phyloP scores from a whole-genome alignment of 768 basidiomycete species.

The Leucogyrophana mollusca region DNA sequence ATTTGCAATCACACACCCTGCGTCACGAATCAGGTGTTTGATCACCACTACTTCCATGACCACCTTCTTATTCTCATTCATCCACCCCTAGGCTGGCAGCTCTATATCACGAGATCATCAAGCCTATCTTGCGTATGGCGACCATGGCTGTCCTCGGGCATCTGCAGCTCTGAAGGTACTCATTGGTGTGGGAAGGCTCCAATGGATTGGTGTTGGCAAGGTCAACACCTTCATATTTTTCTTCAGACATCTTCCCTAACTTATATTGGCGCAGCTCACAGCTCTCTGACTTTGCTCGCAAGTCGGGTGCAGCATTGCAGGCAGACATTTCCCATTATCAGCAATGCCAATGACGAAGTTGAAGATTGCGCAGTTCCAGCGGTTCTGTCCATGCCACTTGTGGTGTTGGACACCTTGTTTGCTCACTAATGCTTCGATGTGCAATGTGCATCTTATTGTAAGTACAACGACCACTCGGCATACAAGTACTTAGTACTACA shows the following conservation, averaged over 20 bases:
- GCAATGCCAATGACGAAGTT: slow-evolving; percentile 9
- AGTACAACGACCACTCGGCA: too few species aligned
- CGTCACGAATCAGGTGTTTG: slow-evolving; percentile 37
- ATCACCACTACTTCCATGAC: slow-evolving; percentile 43
- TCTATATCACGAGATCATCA: slow-evolving; percentile 23
- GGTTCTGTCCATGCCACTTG: slow-evolving; percentile 22
- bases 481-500: too few species aligned
- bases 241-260: slow-evolving; percentile 11
- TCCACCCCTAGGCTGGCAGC: slow-evolving; percentile 14
- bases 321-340: slow-evolving; percentile 19
- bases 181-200: slow-evolving; percentile 22
- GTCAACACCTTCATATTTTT: slow-evolving; percentile 17
- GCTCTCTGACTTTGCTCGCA: slow-evolving; percentile 30
- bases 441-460: too few species aligned
- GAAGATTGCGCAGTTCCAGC: slow-evolving; percentile 9
- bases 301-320: slow-evolving; percentile 30
- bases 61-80: slow-evolving; percentile 9
- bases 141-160: slow-evolving; percentile 11
- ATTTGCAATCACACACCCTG: slow-evolving; percentile 36
- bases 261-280: slow-evolving; percentile 20
- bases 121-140: slow-evolving; percentile 27
- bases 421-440: slow-evolving; percentile 21
- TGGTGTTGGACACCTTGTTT: slow-evolving; percentile 15
- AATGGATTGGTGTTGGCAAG: slow-evolving; percentile 26
- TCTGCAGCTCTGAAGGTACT: slow-evolving; percentile 18